Base-by-base conservation (phyloP, 768 basidiomycete genomes). In the Phylloporus rhodoxanthus region DNA sequence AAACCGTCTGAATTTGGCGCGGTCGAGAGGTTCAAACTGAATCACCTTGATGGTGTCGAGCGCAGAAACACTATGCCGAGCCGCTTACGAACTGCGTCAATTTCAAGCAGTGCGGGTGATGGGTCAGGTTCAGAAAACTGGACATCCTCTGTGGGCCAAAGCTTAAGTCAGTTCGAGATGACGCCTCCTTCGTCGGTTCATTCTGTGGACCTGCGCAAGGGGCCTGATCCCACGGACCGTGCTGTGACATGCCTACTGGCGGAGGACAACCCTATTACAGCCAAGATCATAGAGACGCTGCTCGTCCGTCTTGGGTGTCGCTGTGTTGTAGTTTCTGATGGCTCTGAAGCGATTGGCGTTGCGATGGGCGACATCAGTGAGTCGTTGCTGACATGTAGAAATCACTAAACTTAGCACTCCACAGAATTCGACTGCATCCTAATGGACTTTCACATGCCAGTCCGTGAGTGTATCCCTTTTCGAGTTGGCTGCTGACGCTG, bases 211-310 rank as follows among this genome's bases (percentile, higher is more conserved):
- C 65, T 90, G 65, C 79, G 80, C 65, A 82, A 82, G 68, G 83
- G 78, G 1, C 83, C 84, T 4, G 88, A 91, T 63, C 82, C 79
- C n/a, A 78, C 68, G 50, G 92, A 94, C 64, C 82, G 91, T 34
- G 84, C 86, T n/a, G 85, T 98, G 47, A 96, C 93, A 34, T 93
- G 91, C 61, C 68, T 99, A 23, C 77, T 99, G 30, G 96, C 95
- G 1, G 96, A 98, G 67, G 93, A 98, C 60, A 98, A 99, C 61
- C 96, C 96, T 2, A 97, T 98, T 56, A 95, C 93, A 0, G 89
- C 90, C 28, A 97, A 98, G 74, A 97, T 99, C 43, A 85, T 97
- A 43, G 93, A 97, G 68, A 98, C 94, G 2, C 70, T 98, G 39
- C 79, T 99, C 41, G 87, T 91, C 53, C 84, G 94, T 30, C 79